Evolutionary conservation across 345 rosid species (phyloP), one percentile per base, ranked within the genome.

Genomic region (Gossypium rotundifolium): DNA sequence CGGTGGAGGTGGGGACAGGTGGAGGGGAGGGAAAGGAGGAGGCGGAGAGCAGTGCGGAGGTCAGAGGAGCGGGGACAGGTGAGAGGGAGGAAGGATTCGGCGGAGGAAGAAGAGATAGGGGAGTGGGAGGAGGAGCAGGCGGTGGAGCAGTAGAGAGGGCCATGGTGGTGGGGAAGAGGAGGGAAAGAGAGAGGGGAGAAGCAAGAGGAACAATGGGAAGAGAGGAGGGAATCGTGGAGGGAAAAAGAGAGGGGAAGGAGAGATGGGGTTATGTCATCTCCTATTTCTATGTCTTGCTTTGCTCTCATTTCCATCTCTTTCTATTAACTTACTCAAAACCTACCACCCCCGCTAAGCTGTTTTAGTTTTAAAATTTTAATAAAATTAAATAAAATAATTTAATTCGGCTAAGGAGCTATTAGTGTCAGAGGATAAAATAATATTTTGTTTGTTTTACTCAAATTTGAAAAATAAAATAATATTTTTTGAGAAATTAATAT

Each of bases 31-130:
- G 60, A 77, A 27, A 33, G 79, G 76, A 85, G 94, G 71, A 93
- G 86, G 81, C 82, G 91, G 82, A 91, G 88, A 65, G 98, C 88
- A 23, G 82, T 83, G 48, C 87, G 82, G 67, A 90, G 82, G 59
- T 88, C 90, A 76, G 92, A 73, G 71, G 88, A 65, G 73, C 20
- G 13, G 69, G 78, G 25, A 65, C 27, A 57, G 73, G 66, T 11
- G 73, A 48, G 27, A 65, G 40, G 64, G 73, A 75, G 70, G 57
- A 74, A 38, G 66, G 65, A 68, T 11, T 76, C 81, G 52, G 70
- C 60, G 74, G 77, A 58, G 65, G 69, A 62, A 67, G 59, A 70
- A 61, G 65, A 72, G 80, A 55, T 70, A 42, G 75, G 54, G 14
- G 81, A 76, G 55, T 78, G 74, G 74, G 55, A 12, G 71, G 88